Base-by-base conservation (phyloP, 2,329 filamentous ascomycete genomes). In the Myriosclerotinia duriaeana region DNA sequence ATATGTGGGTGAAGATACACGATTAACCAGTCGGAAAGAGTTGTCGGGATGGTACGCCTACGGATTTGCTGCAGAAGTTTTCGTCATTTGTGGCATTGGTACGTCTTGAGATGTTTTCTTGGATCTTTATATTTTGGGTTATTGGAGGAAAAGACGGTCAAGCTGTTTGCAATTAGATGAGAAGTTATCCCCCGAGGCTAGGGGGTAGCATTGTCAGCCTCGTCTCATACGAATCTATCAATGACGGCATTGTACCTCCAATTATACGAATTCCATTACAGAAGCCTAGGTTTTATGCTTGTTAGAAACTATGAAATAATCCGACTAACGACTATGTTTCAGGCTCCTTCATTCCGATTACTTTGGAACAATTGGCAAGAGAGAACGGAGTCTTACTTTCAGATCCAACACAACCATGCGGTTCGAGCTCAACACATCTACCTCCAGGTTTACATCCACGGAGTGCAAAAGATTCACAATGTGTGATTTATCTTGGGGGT, bases 291-390 rank as follows among this genome's bases (percentile, higher is more conserved):
- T 61, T 61, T 61, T 34, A 38, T 53, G 44, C 55, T 53, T 61
- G 20, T 26, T 46, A 30, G 26, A 53, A 53, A 26, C 17, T n/a
- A 12, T 46, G 15, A 15, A 17, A n/a, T 15, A 30, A 15, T 36
- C 11, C 17, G 20, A 58, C 71, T 73, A 69, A 73, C 66, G 67
- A 30, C 61, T 62, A 58, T 53, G 30, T 63, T 66, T 26, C 73
- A 94, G 92, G 90, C 58, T 96, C 92, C 50, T 99, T 99, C 79
- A 93, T 99, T 69, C 95, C 95, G 34, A 96, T 99, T 68, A 90
- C 95, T 5, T 85, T 99, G 69, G 95, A 99, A 78, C 93, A 95
- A 71, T 86, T 99, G 64, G 93, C 95, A 15, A 86, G 95, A 74
- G 94, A 97, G 76, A 93, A 93, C 77, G 95, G 95, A 56, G 91